Conservation (phyloP, 1,284 basidiomycete genomes). For the Calocybe gambosa region DNA sequence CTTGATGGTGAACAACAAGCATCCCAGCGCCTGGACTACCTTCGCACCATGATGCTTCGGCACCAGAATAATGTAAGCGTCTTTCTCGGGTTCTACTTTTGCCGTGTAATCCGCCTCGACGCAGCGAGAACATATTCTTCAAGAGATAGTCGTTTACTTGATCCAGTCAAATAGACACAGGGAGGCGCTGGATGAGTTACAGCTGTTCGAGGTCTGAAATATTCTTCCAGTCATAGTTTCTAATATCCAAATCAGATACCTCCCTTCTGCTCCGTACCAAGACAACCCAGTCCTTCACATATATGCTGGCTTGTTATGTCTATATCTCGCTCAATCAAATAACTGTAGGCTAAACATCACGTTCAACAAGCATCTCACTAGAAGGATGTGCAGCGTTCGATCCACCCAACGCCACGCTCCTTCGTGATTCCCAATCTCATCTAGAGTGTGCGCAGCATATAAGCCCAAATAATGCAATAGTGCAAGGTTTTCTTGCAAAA, state of each 20-base stretch:
- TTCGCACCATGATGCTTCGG: slow-evolving; percentile 65
- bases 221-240: neutral
- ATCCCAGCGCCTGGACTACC: slow-evolving; percentile 47
- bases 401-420: slow-evolving; percentile 28
- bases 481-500: slow-evolving; percentile 46
- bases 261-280: slow-evolving; percentile 80
- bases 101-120: slow-evolving; percentile 2
- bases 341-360: slow-evolving; percentile 7
- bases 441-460: slow-evolving; percentile 55
- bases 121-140: slow-evolving; percentile 69
- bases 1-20: slow-evolving; percentile 24
- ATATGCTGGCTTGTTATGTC: slow-evolving; percentile 73
- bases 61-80: slow-evolving; percentile 53
- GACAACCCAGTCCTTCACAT: slow-evolving; percentile 74
- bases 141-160: slow-evolving; percentile 67
- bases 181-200: slow-evolving; percentile 78
- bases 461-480: slow-evolving; percentile 53
- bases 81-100: neutral
- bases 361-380: neutral
- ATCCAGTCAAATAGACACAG: slow-evolving; percentile 51
- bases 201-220: slow-evolving; percentile 50
- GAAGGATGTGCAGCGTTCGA: slow-evolving; percentile 6
- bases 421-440: slow-evolving; percentile 58
- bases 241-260: slow-evolving; percentile 46
- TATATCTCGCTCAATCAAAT: slow-evolving; percentile 49